phyloP scores from a whole-genome alignment of 1,139 yeast genomes.

The Spencermartinsiella ligniputridi region DNA sequence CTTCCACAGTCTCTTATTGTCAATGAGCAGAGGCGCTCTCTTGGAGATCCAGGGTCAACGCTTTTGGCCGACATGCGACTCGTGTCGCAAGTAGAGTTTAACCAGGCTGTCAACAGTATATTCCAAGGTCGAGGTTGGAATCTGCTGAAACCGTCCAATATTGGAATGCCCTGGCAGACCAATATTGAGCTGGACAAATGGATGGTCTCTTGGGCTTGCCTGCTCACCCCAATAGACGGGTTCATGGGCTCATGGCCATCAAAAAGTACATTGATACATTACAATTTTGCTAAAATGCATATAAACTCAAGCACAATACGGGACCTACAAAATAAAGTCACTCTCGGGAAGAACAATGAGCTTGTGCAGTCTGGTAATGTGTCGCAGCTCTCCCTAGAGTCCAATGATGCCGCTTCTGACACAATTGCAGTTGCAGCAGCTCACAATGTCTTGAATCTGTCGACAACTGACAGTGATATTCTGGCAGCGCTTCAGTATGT shows the following conservation, averaged over 20 bases:
- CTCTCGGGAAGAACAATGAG: slow-evolving; percentile 8
- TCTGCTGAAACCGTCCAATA: slow-evolving; percentile 51
- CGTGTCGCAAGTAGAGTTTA: slow-evolving; percentile 70
- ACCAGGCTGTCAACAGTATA: slow-evolving; percentile 59
- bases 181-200: slow-evolving; percentile 67
- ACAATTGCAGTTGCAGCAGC: slow-evolving; percentile 59
- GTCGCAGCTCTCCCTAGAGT: slow-evolving; percentile 18
- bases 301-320: slow-evolving; percentile 57
- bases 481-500: slow-evolving; percentile 55
- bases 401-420: slow-evolving; percentile 26
- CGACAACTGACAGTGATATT: slow-evolving; percentile 57
- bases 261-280: slow-evolving; percentile 63
- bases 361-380: slow-evolving; percentile 14
- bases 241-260: slow-evolving; percentile 66
- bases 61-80: slow-evolving; percentile 47
- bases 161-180: slow-evolving; percentile 65
- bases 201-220: slow-evolving; percentile 80
- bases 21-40: not conserved
- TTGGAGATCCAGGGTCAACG: slow-evolving; percentile 1
- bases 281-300: slow-evolving; percentile 73
- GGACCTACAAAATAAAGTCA: slow-evolving; percentile 34
- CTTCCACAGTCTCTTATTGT: not conserved
- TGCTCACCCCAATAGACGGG: slow-evolving; percentile 52
- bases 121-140: slow-evolving; percentile 63
- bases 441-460: slow-evolving; percentile 55